These are phyloP conservation scores for Phoma herbarum DNA, from an alignment of 2,329 filamentous ascomycete species.

Conservation along the genomic window DNA sequence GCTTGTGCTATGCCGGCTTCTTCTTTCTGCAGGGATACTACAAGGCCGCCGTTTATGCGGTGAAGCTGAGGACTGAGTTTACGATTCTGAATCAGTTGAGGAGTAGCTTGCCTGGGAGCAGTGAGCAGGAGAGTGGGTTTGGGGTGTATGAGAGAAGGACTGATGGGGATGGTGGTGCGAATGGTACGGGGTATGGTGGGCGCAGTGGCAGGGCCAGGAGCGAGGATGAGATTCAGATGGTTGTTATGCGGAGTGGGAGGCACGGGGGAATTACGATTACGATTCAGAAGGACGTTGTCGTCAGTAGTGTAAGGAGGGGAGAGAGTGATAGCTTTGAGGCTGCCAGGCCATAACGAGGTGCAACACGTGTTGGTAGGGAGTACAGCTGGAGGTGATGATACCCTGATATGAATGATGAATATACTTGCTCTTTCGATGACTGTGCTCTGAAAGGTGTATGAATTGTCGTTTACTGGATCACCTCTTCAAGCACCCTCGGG, in stretches of 20 bases:
- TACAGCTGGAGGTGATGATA: neutral
- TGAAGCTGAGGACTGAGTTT: constrained; percentile 62
- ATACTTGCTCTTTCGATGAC: neutral
- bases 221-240: constrained; percentile 21
- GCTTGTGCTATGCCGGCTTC: constrained; percentile 49
- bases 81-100: constrained; percentile 57
- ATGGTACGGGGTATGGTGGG: no score
- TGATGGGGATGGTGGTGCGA: neutral
- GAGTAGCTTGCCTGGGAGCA: constrained; percentile 21
- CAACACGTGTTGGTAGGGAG: neutral
- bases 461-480: neutral
- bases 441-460: neutral
- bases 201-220: neutral
- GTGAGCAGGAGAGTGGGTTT: constrained; percentile 13
- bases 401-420: neutral
- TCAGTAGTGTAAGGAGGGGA: constrained; percentile 8
- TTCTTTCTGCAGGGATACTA: constrained; percentile 53
- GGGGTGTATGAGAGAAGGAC: constrained; percentile 36
- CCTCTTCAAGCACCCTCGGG: neutral
- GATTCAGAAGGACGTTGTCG: constrained; percentile 20
- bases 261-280: constrained; percentile 21
- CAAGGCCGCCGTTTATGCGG: constrained; percentile 53
- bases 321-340: constrained; percentile 18
- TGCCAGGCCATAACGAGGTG: constrained; percentile 2
- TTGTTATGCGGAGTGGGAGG: constrained; percentile 14